Evolutionary conservation across 108 stramenopile species (phyloP).

Genomic region (Nitzschia putrida): DNA sequence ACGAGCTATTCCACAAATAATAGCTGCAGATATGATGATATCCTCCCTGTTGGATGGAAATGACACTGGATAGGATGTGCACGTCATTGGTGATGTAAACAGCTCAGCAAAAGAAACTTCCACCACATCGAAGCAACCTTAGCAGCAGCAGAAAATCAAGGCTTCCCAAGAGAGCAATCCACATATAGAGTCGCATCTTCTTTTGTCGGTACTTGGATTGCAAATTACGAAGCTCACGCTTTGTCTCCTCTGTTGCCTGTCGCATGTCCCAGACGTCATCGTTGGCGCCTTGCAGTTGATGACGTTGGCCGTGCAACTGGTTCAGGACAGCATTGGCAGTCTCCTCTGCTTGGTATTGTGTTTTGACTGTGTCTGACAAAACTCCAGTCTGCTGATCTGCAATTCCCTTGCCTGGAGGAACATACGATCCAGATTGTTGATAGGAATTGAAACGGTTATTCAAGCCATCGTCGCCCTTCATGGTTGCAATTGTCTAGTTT

Average conservation of each 20-base stretch:
- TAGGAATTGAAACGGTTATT: conserved; percentile 46
- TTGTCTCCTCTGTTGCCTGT: conserved; percentile 70
- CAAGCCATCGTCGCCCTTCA: conserved; percentile 24
- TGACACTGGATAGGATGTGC: too few species aligned
- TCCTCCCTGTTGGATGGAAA: too few species aligned
- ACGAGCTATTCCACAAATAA: too few species aligned
- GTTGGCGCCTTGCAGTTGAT: conserved; percentile 80
- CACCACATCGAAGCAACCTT: conserved; percentile 76
- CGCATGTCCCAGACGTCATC: conserved; percentile 85
- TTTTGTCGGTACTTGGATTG: conserved; percentile 70
- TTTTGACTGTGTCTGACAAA: conserved; percentile 75
- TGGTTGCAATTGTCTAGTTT: conserved; percentile 2
- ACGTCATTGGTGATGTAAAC: too few species aligned
- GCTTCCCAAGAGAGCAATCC: conserved; percentile 60
- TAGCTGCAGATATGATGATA: too few species aligned
- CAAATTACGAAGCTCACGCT: conserved; percentile 69
- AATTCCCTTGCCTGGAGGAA: conserved; percentile 57
- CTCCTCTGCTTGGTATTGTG: conserved; percentile 79
- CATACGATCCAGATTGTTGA: conserved; percentile 42
- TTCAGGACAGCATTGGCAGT: conserved; percentile 75
- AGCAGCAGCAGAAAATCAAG: conserved; percentile 75
- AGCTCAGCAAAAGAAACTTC: conserved; percentile 79
- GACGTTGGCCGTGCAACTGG: conserved; percentile 75
- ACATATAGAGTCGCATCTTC: conserved; percentile 64
- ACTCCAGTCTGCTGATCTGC: conserved; percentile 79